Base-by-base conservation (phyloP, 129 eudicot species). In the Flaveria robusta region DNA sequence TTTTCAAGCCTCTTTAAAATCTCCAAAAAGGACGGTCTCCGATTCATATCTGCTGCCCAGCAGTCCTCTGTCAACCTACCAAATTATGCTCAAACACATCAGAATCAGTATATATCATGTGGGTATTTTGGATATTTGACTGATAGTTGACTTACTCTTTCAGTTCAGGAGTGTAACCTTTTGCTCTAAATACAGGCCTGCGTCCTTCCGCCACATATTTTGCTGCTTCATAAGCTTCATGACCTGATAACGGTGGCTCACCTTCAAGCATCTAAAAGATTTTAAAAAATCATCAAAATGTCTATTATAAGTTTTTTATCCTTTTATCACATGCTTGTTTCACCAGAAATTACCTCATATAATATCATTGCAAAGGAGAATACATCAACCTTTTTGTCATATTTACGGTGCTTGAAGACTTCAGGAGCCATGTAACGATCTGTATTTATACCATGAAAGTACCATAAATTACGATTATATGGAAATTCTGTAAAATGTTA, bases 401-500 rank as follows among this genome's bases (percentile, higher is more conserved):
- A 94, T 82, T 89, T 94, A 75, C 92, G 84, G 82, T 94, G 99
- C 87, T 86, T 94, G 84, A 94, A 94, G 49, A 94, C 99, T 83
- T 94, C 99, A 68, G 99, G 99, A 71, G 99, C 99, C 99, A 94
- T 94, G 71, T 94, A 94, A 46, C 99, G 93, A 69, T 94, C 99
- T 94, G 71, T 63, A 55, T 68, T 22, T 70, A 56, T 58, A 51
- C 49, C 69, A 63, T 27, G 52, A 68, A 80, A 67, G 41, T 24
- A 22, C 5, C 41, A 74, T 7, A 39, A 5, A 43, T 12, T 24
- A 58, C 15, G 5, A 66, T 51, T n/a, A 41, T 37, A 67, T 68
- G n/a, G 24, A 14, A 22, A 72, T 11, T 42, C 8, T 51, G 24
- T 20, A 23, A 74, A 52, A 70, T 3, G 78, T 24, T 37, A 52